Conservation (phyloP, 495 filamentous ascomycete genomes). For the Thermothielavioides terrestris region DNA sequence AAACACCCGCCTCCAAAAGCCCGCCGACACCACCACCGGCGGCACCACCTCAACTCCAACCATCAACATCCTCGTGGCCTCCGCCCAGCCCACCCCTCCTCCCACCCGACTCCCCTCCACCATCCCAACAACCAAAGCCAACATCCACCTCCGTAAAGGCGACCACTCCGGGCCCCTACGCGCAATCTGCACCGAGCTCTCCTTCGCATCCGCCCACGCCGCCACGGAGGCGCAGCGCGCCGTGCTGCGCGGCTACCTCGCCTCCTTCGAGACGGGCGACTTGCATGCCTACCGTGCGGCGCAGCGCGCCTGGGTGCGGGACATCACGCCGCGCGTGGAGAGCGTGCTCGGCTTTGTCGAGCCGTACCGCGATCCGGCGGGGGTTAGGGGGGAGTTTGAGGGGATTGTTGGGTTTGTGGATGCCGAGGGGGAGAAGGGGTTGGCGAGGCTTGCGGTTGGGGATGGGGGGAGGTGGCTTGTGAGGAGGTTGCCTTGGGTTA, state of each 20-base stretch:
- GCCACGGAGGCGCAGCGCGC: conserved; percentile 26
- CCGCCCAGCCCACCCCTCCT: not conserved
- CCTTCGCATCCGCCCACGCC: conserved; percentile 48
- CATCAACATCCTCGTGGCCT: no score
- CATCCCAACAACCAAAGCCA: no score
- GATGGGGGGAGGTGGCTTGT: conserved; percentile 29
- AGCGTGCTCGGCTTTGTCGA: conserved; percentile 43
- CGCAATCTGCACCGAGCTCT: conserved; percentile 49
- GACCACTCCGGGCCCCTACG: no score
- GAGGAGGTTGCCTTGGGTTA: conserved; percentile 31
- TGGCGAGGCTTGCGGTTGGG: conserved; percentile 28
- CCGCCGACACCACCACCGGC: not conserved
- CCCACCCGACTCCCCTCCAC: no score
- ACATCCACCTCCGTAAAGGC: no score
- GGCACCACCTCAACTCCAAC: no score
- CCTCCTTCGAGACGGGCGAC: conserved; percentile 32
- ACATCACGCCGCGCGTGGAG: conserved; percentile 34
- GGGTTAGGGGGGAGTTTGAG: conserved; percentile 40
- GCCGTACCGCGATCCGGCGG: conserved; percentile 41
- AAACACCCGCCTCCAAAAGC: conserved; percentile 22
- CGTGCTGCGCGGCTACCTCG: conserved; percentile 22
- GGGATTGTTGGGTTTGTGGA: conserved; percentile 39
- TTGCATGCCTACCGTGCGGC: conserved; percentile 30
- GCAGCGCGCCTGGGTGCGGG: conserved; percentile 34
- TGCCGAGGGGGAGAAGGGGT: conserved; percentile 26